Evolutionary conservation across 208 protist genomes (phyloP), one percentile per base, ranked within the genome.

Genomic region (Blastocrithidia nonstop): DNA sequence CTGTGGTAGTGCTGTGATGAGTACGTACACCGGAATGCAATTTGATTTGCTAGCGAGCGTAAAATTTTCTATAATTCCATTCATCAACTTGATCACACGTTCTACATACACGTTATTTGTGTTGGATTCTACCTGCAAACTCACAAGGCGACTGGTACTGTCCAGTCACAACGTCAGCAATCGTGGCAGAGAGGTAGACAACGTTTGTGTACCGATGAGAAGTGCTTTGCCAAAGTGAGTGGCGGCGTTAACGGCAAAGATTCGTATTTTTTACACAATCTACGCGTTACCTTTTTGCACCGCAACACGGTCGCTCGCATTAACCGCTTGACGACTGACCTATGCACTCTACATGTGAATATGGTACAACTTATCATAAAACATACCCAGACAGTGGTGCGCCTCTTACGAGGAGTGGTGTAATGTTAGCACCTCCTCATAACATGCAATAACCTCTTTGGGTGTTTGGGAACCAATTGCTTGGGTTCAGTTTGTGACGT

Each of bases 131-230:
- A 4, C 65, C 37, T 17, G 32, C 32, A 66, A 7, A 8, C 41
- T 16, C 21, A 43, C 50, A 7, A 93, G 55, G 3, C 37, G 47
- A 1, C 52, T 47, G 0, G 76, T 53, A 33, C 54, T 82, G 50
- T 96, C 85, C 0, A 97, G 73, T 88, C 93, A 98, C 6, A 97
- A 45, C 0, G 95, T 97, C 6, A 98, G 59, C 61, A 99, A 70
- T 33, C 95, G 79, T 1, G 96, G 93, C 25, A 99, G 65, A 7
- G 94, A 83, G 19, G 94, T 71, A 23, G 72, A 94, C 4, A 96
- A 64, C 40, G 88, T 94, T 6, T 84, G 60, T 21, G 54, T 42
- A 3, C 94, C 95, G 20, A 71, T 56, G 21, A 65, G 37, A 4
- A 98, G 59, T 15, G 93, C 71, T 7, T 54, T 16, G 15, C 86